Evolutionary conservation across 768 basidiomycete genomes (phyloP).

Genomic region (Mycena floridula): DNA sequence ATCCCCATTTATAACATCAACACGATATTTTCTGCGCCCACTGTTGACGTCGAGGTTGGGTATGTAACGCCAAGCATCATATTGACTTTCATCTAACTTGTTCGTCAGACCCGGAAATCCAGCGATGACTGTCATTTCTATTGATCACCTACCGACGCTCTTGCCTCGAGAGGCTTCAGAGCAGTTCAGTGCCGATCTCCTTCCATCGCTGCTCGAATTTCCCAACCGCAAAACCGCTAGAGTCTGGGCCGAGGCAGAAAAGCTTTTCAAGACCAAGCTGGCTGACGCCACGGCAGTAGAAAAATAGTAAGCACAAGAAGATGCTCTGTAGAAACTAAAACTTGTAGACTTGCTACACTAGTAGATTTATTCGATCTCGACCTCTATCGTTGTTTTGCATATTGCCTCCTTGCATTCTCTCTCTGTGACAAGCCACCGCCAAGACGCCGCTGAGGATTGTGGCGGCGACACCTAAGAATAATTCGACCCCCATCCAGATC

Average conservation of each 20-base stretch:
- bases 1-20: conserved; percentile 93
- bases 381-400: too few relatives aligned
- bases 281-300: conserved; percentile 35
- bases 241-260: conserved; percentile 70
- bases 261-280: conserved; percentile 52
- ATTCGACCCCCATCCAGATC: too few relatives aligned
- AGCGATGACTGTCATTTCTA: conserved; percentile 80
- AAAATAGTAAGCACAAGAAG: too few relatives aligned
- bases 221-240: conserved; percentile 47
- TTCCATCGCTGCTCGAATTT: conserved; percentile 74
- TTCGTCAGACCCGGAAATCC: conserved; percentile 51
- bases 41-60: conserved; percentile 80
- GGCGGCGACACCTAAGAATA: too few relatives aligned
- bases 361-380: too few relatives aligned
- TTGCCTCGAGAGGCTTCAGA: conserved; percentile 95
- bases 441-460: too few relatives aligned
- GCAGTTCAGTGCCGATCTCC: conserved; percentile 85
- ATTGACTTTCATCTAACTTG: not conserved
- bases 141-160: conserved; percentile 94
- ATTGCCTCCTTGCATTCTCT: too few relatives aligned
- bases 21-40: conserved; percentile 90
- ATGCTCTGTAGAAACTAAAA: too few relatives aligned
- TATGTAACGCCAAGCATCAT: conserved; percentile 34
- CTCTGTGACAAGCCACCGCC: too few relatives aligned
- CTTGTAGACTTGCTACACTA: conserved; percentile 8